phyloP scores from a whole-genome alignment of 2,329 filamentous ascomycete species.

The Fusarium ramigenum region DNA sequence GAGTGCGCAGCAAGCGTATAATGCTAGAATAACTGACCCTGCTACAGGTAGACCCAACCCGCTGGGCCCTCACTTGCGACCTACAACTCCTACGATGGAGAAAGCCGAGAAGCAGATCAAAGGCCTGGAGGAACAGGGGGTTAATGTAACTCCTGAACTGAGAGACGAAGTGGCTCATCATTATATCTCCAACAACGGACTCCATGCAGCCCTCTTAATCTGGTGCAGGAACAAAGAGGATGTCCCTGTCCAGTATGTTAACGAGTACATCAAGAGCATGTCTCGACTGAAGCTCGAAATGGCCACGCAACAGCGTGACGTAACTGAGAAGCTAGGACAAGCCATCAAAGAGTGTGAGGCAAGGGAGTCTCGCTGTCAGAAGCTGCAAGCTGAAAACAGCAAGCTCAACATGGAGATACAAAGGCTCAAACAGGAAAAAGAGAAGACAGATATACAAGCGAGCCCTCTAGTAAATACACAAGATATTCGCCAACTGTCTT shows the following conservation, averaged over 20 bases:
- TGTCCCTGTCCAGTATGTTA: constrained; percentile 22
- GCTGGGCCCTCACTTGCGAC: constrained; percentile 13
- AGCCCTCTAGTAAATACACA: not conserved
- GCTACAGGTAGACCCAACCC: not conserved
- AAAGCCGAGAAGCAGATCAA: constrained; percentile 11
- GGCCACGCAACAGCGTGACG: not conserved
- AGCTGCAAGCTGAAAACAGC: not conserved
- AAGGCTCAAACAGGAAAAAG: not conserved
- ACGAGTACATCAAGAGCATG: constrained; percentile 3
- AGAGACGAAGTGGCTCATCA: constrained; percentile 16
- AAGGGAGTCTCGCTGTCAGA: not conserved
- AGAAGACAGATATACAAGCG: not conserved
- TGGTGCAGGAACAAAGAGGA: not conserved
- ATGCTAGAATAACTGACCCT: not conserved
- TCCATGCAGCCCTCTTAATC: constrained; percentile 17
- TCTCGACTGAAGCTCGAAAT: constrained; percentile 26
- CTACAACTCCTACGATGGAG: constrained; percentile 25
- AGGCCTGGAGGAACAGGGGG: constrained; percentile 3
- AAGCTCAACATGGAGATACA: not conserved
- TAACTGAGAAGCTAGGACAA: not conserved
- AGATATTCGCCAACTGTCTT: not conserved
- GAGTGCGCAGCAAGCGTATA: not conserved
- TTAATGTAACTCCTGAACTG: not conserved
- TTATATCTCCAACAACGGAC: constrained; percentile 6
- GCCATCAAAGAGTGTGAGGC: not conserved